These are phyloP conservation scores for Spathaspora girioi DNA, from an alignment of 805 yeast genomes.

Conservation along the genomic window DNA sequence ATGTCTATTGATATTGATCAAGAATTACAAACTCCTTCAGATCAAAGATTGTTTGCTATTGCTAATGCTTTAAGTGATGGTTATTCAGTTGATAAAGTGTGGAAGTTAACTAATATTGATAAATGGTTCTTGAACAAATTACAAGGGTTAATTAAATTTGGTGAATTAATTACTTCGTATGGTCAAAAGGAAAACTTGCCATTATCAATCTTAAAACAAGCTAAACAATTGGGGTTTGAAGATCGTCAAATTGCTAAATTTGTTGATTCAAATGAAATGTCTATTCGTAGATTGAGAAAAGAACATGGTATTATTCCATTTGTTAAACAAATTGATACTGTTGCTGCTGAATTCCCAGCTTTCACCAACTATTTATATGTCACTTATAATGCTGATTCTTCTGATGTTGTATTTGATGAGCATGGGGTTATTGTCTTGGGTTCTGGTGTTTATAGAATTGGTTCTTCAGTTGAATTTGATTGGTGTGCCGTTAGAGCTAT, in stretches of 20 bases:
- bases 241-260: conserved; percentile 94
- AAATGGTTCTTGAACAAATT: conserved; percentile 94
- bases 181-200: conserved; percentile 64
- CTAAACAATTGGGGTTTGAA: conserved; percentile 95
- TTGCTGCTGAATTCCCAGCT: conserved; percentile 99
- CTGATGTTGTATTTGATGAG: conserved; percentile 85
- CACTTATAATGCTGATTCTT: conserved; percentile 88
- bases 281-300: conserved; percentile 83
- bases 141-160: conserved; percentile 68
- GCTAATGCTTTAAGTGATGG: conserved; percentile 91
- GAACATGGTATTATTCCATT: conserved; percentile 86
- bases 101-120: conserved; percentile 88
- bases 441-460: conserved; percentile 98
- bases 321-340: conserved; percentile 96
- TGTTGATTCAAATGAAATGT: conserved; percentile 85
- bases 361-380: conserved; percentile 89
- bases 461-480: conserved; percentile 97
- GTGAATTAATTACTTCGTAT: conserved; percentile 51
- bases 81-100: conserved; percentile 87
- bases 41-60: conserved; percentile 91
- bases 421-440: conserved; percentile 95
- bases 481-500: conserved; percentile 99
- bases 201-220: conserved; percentile 61
- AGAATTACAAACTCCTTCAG: conserved; percentile 96
- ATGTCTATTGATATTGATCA: conserved; percentile 89